A percentile compares a stretch with the other conserved stretches of the same genome.
These are phyloP conservation scores for Trichoderma reesei DNA, from an alignment of 495 filamentous ascomycete genomes.

Conservation along the genomic window DNA sequence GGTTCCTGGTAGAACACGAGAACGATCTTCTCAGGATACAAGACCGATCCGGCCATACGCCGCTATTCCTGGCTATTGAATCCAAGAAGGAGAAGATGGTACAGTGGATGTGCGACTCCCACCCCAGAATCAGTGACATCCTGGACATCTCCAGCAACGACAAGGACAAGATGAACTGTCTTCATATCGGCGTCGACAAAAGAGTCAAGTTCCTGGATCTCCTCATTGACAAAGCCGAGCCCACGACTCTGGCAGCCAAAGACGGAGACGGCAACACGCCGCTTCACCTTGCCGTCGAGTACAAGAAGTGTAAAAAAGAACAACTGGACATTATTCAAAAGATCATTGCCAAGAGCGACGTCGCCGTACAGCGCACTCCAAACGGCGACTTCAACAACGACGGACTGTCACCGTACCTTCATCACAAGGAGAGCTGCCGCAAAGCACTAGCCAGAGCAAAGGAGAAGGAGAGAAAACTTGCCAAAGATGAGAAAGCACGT, in stretches of 20 bases:
- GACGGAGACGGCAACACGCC: slow-evolving; percentile 21
- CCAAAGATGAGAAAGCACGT: slow-evolving; percentile 10
- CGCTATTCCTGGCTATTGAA: slow-evolving; percentile 18
- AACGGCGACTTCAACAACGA: slow-evolving; percentile 15
- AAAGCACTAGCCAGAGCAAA: slow-evolving; percentile 7
- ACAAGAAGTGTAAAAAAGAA: slow-evolving; percentile 15
- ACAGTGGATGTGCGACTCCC: slow-evolving; percentile 21
- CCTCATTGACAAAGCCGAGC: slow-evolving; percentile 13
- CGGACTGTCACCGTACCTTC: slow-evolving; percentile 19
- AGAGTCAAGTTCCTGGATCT: slow-evolving; percentile 16
- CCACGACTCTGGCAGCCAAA: slow-evolving; percentile 17
- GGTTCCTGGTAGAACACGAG: slow-evolving; percentile 15
- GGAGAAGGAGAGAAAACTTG: slow-evolving; percentile 5
- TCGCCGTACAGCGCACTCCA: background rate
- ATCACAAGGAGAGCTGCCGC: slow-evolving; percentile 14
- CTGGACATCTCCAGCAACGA: slow-evolving; percentile 17
- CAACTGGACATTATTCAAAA: slow-evolving; percentile 18
- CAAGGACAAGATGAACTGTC: slow-evolving; percentile 15
- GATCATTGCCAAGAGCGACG: slow-evolving; percentile 17
- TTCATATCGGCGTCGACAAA: slow-evolving; percentile 22
- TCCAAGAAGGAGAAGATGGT: slow-evolving; percentile 18
- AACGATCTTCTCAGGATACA: slow-evolving; percentile 13
- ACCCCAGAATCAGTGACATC: slow-evolving; percentile 18
- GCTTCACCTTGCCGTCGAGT: slow-evolving; percentile 23
- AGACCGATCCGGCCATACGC: slow-evolving; percentile 18